These are phyloP conservation scores for Coemansia sp. DNA, from an alignment of 192 early-diverging fungal species.

Conservation along the genomic window DNA sequence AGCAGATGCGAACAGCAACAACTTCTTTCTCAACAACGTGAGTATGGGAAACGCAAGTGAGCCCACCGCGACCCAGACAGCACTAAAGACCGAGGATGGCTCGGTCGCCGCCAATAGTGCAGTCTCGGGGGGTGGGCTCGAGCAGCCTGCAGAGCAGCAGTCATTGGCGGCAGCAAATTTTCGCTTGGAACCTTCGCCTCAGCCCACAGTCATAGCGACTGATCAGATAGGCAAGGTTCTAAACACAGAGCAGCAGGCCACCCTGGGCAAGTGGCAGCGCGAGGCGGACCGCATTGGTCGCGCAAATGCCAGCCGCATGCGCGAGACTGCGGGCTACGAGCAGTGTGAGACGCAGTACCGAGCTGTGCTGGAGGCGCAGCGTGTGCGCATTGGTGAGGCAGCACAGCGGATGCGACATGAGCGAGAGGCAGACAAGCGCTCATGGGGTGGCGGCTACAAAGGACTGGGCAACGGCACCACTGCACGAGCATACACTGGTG, in stretches of 20 bases:
- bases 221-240: slow-evolving; percentile 32
- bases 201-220: slow-evolving; percentile 39
- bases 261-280: slow-evolving; percentile 30
- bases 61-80: slow-evolving; percentile 26
- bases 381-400: slow-evolving; percentile 21
- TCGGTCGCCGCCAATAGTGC: slow-evolving; percentile 20
- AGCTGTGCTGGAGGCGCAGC: slow-evolving; percentile 30
- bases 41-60: slow-evolving; percentile 41
- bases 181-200: slow-evolving; percentile 36
- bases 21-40: slow-evolving; percentile 17
- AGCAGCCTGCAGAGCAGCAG: slow-evolving; percentile 12
- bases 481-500: slow-evolving; percentile 15
- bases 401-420: slow-evolving; percentile 16
- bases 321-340: slow-evolving; percentile 41
- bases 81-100: slow-evolving; percentile 18
- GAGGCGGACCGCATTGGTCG: slow-evolving; percentile 23
- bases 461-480: slow-evolving; percentile 59
- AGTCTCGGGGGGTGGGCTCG: slow-evolving; percentile 29
- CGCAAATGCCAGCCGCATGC: slow-evolving; percentile 26
- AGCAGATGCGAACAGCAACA: neutral
- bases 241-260: slow-evolving; percentile 31
- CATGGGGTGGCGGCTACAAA: slow-evolving; percentile 59
- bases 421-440: slow-evolving; percentile 27
- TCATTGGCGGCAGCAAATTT: slow-evolving; percentile 37
- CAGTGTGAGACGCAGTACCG: slow-evolving; percentile 37